Evolutionary conservation across 2,329 filamentous ascomycete genomes (phyloP).

Genomic region (Didymella pomorum): DNA sequence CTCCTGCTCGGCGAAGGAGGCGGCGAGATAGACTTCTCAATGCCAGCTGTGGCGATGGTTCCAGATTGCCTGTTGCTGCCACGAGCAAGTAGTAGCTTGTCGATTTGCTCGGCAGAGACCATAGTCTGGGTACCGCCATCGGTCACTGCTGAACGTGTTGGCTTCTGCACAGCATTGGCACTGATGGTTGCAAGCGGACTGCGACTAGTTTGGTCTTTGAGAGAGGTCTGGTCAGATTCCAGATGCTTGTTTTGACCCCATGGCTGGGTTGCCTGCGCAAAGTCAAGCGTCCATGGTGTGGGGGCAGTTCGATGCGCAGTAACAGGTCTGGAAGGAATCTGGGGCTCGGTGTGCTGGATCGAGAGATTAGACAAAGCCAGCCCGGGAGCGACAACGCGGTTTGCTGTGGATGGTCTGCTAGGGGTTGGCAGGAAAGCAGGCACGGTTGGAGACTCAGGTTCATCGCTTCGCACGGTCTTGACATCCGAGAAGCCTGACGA

Average conservation of each 20-base stretch:
- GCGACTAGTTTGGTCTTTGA: slow-evolving; percentile 27
- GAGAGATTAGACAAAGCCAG: slow-evolving; percentile 41
- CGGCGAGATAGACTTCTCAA: slow-evolving; percentile 44
- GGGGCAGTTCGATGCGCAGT: slow-evolving; percentile 40
- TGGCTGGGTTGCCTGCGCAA: slow-evolving; percentile 56
- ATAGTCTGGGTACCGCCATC: slow-evolving; percentile 85
- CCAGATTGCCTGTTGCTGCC: slow-evolving; percentile 40
- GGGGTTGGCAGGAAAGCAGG: slow-evolving; percentile 44
- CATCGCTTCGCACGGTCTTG: slow-evolving; percentile 40
- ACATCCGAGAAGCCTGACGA: slow-evolving; percentile 35
- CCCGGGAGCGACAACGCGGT: slow-evolving; percentile 24
- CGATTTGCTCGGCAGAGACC: slow-evolving; percentile 82
- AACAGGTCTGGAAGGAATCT: slow-evolving; percentile 38
- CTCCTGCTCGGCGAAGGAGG: slow-evolving; percentile 48
- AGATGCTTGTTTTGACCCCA: slow-evolving; percentile 51
- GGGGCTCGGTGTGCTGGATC: slow-evolving; percentile 41
- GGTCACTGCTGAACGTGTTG: slow-evolving; percentile 53
- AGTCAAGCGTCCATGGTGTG: slow-evolving; percentile 42
- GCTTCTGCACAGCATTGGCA: slow-evolving; percentile 36
- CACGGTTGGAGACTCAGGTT: slow-evolving; percentile 47
- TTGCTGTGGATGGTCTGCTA: slow-evolving; percentile 44
- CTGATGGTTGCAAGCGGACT: slow-evolving; percentile 37
- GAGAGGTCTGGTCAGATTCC: slow-evolving; percentile 8
- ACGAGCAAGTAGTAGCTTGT: slow-evolving; percentile 72
- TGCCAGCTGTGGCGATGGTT: slow-evolving; percentile 38